A percentile compares a stretch with the other conserved stretches of the same genome.
Evolutionary conservation across 2,329 filamentous ascomycete genomes (phyloP).

Genomic region (Alternaria burnsii): DNA sequence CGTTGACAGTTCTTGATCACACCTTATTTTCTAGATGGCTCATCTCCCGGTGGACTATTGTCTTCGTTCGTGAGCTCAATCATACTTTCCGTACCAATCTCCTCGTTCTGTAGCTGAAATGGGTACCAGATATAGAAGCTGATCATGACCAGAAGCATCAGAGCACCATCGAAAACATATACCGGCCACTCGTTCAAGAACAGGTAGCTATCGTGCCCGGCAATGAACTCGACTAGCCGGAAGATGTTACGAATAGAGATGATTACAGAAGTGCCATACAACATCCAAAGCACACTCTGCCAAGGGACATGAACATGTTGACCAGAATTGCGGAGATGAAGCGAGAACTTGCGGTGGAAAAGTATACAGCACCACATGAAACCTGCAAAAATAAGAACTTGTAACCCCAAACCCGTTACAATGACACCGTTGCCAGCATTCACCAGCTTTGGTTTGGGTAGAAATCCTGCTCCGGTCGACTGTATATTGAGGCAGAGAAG

Average conservation of each 20-base stretch:
- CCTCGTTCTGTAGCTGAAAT: constrained; percentile 7
- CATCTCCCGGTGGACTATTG: neutral
- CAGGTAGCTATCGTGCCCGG: constrained; percentile 53
- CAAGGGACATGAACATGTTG: constrained; percentile 34
- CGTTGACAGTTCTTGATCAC: neutral
- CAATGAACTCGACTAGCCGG: constrained; percentile 56
- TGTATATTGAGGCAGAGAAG: constrained; percentile 61
- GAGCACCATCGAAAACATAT: constrained; percentile 59
- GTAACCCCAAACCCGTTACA: constrained; percentile 63
- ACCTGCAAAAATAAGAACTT: constrained; percentile 65
- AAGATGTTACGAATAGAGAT: constrained; percentile 58
- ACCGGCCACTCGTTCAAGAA: constrained; percentile 61
- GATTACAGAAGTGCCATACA: constrained; percentile 49
- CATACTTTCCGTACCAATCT: constrained; percentile 6
- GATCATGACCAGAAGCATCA: constrained; percentile 48
- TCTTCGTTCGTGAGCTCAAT: constrained; percentile 14
- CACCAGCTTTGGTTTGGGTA: constrained; percentile 21
- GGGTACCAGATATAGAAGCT: constrained; percentile 21
- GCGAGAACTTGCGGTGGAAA: constrained; percentile 52
- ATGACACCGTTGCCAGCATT: constrained; percentile 50
- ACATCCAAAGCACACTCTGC: constrained; percentile 41
- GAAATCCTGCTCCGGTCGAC: constrained; percentile 54
- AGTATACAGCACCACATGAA: constrained; percentile 59
- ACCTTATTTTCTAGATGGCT: neutral
- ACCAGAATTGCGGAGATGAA: constrained; percentile 29